These are phyloP conservation scores for Warburgia ugandensis DNA, from an alignment of 164 flowering plant species.

Conservation along the genomic window DNA sequence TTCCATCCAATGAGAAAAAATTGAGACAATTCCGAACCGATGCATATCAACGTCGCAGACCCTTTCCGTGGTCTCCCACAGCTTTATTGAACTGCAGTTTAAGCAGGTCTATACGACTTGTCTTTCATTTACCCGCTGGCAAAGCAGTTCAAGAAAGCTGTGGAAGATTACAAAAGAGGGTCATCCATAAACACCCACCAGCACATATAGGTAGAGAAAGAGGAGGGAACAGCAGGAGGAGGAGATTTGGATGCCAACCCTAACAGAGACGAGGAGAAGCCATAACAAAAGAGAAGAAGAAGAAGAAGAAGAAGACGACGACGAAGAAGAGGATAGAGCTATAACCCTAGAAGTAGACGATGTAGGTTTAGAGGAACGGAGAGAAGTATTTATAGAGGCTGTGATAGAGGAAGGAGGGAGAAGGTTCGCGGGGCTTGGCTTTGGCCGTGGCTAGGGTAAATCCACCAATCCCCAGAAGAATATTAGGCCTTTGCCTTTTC, in stretches of 20 bases:
- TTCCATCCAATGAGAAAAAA: no score
- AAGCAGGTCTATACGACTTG: background rate
- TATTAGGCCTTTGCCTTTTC: background rate
- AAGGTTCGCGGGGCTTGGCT: slow-evolving; percentile 4
- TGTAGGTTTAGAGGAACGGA: background rate
- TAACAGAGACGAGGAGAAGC: background rate
- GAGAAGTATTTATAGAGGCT: background rate
- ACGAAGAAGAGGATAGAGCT: no score
- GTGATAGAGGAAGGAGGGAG: background rate
- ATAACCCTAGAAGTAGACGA: background rate
- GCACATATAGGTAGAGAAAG: background rate
- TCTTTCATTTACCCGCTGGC: background rate
- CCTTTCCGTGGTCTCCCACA: slow-evolving; percentile 44
- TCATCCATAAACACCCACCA: slow-evolving; percentile 5
- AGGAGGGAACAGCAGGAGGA: background rate
- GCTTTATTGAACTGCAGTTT: slow-evolving; percentile 40
- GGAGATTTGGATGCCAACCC: background rate
- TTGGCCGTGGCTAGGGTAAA: slow-evolving; percentile 6
- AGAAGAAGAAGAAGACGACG: no score
- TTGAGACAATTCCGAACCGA: no score
- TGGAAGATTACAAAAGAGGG: slow-evolving; percentile 33
- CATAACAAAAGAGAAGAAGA: background rate
- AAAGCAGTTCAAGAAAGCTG: slow-evolving; percentile 44
- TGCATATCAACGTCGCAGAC: slow-evolving; percentile 15
- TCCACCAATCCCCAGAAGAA: slow-evolving; percentile 15